Conservation (phyloP, 2,329 filamentous ascomycete genomes). For the Phyllosticta citrichinensis region DNA sequence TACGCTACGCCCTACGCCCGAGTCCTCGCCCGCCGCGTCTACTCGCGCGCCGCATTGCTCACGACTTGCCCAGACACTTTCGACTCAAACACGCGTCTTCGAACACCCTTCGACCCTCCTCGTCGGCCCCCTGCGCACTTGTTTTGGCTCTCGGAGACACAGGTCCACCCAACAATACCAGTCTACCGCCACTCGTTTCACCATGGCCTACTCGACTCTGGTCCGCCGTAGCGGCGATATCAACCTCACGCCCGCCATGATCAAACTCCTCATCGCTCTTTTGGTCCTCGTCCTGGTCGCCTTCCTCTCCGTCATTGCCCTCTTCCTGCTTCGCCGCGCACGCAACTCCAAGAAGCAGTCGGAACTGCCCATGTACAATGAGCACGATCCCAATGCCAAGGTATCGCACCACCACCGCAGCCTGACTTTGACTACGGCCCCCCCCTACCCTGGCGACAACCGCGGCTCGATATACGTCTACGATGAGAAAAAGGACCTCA, state of each 20-base stretch:
- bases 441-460: conserved; percentile 14
- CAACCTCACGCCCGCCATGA: conserved; percentile 50
- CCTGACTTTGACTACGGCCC: conserved; percentile 41
- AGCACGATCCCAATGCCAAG: conserved; percentile 32
- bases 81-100: background rate
- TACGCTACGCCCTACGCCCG: conserved; percentile 3
- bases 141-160: background rate
- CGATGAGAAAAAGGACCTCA: conserved; percentile 68
- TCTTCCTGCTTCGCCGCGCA: conserved; percentile 64
- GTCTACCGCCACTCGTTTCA: conserved; percentile 11
- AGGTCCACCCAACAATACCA: background rate
- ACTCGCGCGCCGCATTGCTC: background rate
- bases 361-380: conserved; percentile 61
- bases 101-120: background rate
- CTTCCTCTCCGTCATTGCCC: conserved; percentile 54
- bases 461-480: conserved; percentile 61
- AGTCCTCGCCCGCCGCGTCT: background rate
- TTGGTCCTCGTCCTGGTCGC: conserved; percentile 67
- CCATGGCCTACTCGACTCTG: conserved; percentile 38
- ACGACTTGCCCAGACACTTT: background rate
- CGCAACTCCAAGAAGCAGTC: conserved; percentile 38
- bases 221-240: conserved; percentile 38
- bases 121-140: background rate
- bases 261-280: conserved; percentile 70
- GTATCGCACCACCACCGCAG: conserved; percentile 44